Base-by-base conservation (phyloP, 108 stramenopile genomes). In the Cylindrotheca closterium region DNA sequence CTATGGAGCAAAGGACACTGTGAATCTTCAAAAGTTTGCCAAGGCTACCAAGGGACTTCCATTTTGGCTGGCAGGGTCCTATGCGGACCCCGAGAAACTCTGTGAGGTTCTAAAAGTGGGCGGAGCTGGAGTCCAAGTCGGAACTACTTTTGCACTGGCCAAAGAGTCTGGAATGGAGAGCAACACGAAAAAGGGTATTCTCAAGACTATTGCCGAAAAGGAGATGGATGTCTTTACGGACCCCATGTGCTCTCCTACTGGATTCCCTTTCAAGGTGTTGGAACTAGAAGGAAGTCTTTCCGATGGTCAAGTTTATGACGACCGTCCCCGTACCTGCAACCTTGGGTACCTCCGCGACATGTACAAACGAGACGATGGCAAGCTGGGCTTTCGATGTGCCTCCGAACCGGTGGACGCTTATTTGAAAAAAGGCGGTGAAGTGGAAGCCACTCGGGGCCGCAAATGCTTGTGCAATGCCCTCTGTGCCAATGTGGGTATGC, bases 401-500 rank as follows among this genome's bases (percentile, higher is more conserved):
- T 30, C 79, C 24, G 79, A 80, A 56, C 75, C 75, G 5, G 71
- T 73, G 28, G 63, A 68, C 22, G 60, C 65, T 22, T 80, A 29
- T 45, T 56, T 73, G 0, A 62, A 67, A 28, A 80, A 80, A 55
- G 79, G 79, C 52, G 79, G 79, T 29, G 62, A 62, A 18, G 21
- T 26, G 5, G 60, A 72, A 54, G 67, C 65, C 12, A 80, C 79
- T 1, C 34, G 51, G 8, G 79, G 79, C 1, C 51, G 79, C 17
- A 80, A 80, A 49, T 80, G 79, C 51, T 65, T 80, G n/a, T 80
- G 79, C 62, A 80, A 80, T 66, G 75, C 75, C n/a, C 65, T 80
- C 47, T 76, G 75, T 26, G 74, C 79, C 33, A 66, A 80, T 58
- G 74, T 65, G 29, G 79, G 79, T 7, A 65, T 60, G 50, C 79